Conservation (phyloP, 176 grass and related monocot species). For the Zoysia pacifica region DNA sequence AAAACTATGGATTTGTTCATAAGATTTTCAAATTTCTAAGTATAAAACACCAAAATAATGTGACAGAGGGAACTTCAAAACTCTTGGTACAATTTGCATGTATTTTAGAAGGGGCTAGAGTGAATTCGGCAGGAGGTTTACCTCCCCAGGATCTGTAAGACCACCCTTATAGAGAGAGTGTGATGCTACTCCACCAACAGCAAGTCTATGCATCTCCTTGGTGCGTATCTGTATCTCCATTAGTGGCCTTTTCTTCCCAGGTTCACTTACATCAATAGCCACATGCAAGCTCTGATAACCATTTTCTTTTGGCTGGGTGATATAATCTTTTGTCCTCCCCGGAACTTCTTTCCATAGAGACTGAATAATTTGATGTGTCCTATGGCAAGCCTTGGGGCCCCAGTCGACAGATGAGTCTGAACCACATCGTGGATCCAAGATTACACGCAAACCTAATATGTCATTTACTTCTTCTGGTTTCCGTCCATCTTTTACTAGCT, state of each 20-base stretch:
- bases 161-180: constrained; percentile 97
- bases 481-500: constrained; percentile 81
- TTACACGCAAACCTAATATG: constrained; percentile 79
- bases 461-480: constrained; percentile 88
- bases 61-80: no score
- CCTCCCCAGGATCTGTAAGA: constrained; percentile 83
- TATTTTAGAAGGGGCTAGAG: no score
- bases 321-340: constrained; percentile 80
- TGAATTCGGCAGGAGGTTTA: constrained; percentile 22
- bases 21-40: no score
- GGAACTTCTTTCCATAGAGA: constrained; percentile 76
- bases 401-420: constrained; percentile 16
- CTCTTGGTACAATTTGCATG: no score
- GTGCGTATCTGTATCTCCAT: constrained; percentile 98
- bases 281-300: constrained; percentile 96
- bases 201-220: constrained; percentile 66
- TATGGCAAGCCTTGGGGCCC: constrained; percentile 65
- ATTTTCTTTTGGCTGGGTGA: constrained; percentile 74
- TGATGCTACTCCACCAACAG: constrained; percentile 84
- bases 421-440: constrained; percentile 55
- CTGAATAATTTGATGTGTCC: constrained; percentile 60
- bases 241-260: constrained; percentile 53
- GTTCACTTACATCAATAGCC: constrained; percentile 75
- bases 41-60: no score
- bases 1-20: no score